Percentiles rank a stretch among this genome's conserved stretches.
phyloP scores from a whole-genome alignment of 1,284 basidiomycete species.

The Lentinula novae-zelandiae region DNA sequence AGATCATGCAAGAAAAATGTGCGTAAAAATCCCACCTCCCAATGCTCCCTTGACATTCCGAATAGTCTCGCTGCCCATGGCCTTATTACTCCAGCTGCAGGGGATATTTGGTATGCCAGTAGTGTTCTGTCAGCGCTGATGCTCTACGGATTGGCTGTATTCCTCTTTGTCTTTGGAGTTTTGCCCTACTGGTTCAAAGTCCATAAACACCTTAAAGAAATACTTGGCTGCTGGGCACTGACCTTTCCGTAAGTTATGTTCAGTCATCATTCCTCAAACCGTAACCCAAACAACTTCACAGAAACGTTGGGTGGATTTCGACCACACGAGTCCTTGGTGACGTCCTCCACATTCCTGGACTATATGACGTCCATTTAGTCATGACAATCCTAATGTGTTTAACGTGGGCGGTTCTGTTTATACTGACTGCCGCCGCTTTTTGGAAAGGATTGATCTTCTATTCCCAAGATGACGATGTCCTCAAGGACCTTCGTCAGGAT shows the following conservation, averaged over 20 bases:
- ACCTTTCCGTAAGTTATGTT: conserved; percentile 38
- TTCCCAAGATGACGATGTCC: conserved; percentile 39
- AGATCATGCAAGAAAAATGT: conserved; percentile 36
- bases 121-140: conserved; percentile 37
- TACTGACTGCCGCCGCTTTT: conserved; percentile 39
- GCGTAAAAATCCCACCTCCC: conserved; percentile 16
- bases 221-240: conserved; percentile 48
- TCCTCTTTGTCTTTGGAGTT: conserved; percentile 42
- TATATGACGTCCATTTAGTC: conserved; percentile 36
- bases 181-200: conserved; percentile 49
- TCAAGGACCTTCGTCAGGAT: conserved; percentile 27
- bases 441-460: conserved; percentile 42
- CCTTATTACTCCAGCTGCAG: conserved; percentile 37
- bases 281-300: background rate
- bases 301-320: conserved; percentile 43
- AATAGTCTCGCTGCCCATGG: conserved; percentile 21
- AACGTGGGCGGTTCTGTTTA: conserved; percentile 37
- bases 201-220: conserved; percentile 43
- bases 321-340: conserved; percentile 38
- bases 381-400: conserved; percentile 35
- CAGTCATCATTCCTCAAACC: background rate
- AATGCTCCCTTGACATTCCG: conserved; percentile 3
- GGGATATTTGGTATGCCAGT: conserved; percentile 44
- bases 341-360: conserved; percentile 35
- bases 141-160: conserved; percentile 44